These are phyloP conservation scores for Kurtzmaniella quercitrusa DNA, from an alignment of 1,139 yeast species.

Conservation along the genomic window DNA sequence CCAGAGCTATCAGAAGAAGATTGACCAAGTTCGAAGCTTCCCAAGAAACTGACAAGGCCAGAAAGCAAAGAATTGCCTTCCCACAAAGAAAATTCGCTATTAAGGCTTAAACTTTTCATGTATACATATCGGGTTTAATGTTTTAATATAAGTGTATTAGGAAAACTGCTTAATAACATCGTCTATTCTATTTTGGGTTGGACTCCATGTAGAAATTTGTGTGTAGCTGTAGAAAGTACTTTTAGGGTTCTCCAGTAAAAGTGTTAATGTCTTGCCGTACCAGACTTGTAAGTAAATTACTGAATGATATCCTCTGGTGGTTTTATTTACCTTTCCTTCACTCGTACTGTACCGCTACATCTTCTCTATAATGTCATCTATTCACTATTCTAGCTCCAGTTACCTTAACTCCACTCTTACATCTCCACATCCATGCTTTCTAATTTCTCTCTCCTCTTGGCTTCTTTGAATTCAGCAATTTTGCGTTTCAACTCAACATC, in stretches of 20 bases:
- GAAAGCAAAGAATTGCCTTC: constrained; percentile 91
- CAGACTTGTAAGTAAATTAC: not conserved
- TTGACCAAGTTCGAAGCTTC: constrained; percentile 84
- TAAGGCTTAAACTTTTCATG: constrained; percentile 70
- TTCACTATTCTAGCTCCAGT: not conserved
- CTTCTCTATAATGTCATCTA: constrained; percentile 1
- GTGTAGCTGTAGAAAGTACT: not conserved
- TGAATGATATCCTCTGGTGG: too few relatives aligned
- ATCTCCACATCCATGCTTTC: constrained; percentile 16
- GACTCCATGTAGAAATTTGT: not conserved
- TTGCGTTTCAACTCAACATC: constrained; percentile 60
- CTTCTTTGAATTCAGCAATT: constrained; percentile 55
- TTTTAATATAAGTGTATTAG: constrained; percentile 19
- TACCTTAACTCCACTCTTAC: constrained; percentile 7
- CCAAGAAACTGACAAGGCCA: constrained; percentile 80
- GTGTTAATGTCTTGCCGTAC: too few relatives aligned
- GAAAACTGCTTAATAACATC: not conserved
- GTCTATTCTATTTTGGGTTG: not conserved
- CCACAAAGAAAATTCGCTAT: constrained; percentile 98
- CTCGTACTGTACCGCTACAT: too few relatives aligned
- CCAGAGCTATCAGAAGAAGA: constrained; percentile 99
- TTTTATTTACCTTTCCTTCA: too few relatives aligned
- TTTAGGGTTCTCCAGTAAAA: not conserved
- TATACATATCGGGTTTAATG: constrained; percentile 13
- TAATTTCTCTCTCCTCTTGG: constrained; percentile 23